Evolutionary conservation across 768 basidiomycete species (phyloP), one percentile per base, ranked within the genome.

Genomic region (Lentinula edodes): DNA sequence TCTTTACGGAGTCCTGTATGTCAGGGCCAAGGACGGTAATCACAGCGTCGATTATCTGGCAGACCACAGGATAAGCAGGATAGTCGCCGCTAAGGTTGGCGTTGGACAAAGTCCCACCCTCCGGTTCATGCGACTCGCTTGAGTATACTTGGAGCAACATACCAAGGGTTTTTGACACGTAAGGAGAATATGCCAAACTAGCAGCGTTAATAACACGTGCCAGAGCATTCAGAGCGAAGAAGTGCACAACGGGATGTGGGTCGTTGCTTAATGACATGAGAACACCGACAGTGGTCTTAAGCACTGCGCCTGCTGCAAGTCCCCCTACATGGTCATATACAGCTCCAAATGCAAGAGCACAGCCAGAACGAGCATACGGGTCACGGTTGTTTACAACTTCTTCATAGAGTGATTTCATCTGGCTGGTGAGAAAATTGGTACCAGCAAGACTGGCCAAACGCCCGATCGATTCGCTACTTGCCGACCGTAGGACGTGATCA

Each of bases 241-340:
- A 97, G 72, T 98, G 96, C 6, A 98, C 97, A 36, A 94, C 82
- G 0, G 97, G 96, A 71, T 98, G 97, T 0, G 96, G 95, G 71
- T 99, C 97, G 63, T 91, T 95, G 72, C 90, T 87, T 18, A 99
- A 83, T 0, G 95, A 96, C 86, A 96, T 92, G 41, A 98, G 80
- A 50, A 98, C 88, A 69, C 97, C 95, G 63, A 96, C 91, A 0
- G 95, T 93, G 0, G 95, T 97, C 73, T 98, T 98, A 62, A 98
- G 80, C 15, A 98, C 81, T 0, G 97, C 93, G 0, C 93, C 93
- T 6, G 95, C 96, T 10, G 92, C 93, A n/a, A 98, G 81, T 43
- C 94, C 91, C 7, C 97, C 97, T 53, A 98, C 94, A 67, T 93
- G 84, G 48, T 83, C 85, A 72, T 97, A 96, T 41, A 98, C 92